phyloP scores from a whole-genome alignment of 805 yeast species.

The Tetrapisispora fleetii region DNA sequence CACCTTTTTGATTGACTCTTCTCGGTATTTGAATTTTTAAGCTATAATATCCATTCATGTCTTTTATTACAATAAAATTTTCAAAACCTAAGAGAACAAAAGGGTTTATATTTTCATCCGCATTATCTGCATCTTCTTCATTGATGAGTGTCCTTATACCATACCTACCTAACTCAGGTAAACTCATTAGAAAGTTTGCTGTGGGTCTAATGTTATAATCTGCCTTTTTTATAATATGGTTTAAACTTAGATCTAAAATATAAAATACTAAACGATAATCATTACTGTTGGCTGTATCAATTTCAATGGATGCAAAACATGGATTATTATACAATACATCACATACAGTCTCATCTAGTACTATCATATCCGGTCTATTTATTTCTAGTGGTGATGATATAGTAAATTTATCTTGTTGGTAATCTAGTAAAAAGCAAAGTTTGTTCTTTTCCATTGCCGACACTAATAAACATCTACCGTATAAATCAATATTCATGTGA shows the following conservation, averaged over 20 bases:
- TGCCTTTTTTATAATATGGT: slow-evolving; percentile 52
- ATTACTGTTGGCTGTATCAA: slow-evolving; percentile 36
- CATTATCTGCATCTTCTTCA: slow-evolving; percentile 32
- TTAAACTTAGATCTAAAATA: slow-evolving; percentile 78
- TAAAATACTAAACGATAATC: slow-evolving; percentile 48
- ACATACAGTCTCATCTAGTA: slow-evolving; percentile 46
- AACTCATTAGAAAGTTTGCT: slow-evolving; percentile 46
- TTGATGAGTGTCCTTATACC: slow-evolving; percentile 9
- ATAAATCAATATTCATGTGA: slow-evolving; percentile 59
- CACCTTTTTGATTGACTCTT: slow-evolving; percentile 23
- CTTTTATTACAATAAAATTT: slow-evolving; percentile 43
- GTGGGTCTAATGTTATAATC: slow-evolving; percentile 28
- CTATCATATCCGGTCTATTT: slow-evolving; percentile 38
- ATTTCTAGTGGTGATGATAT: slow-evolving; percentile 73
- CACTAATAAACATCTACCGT: slow-evolving; percentile 57
- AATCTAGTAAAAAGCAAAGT: slow-evolving; percentile 54
- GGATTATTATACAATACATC: slow-evolving; percentile 82
- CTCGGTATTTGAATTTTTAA: slow-evolving; percentile 47
- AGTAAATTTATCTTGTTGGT: slow-evolving; percentile 39
- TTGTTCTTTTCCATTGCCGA: slow-evolving; percentile 68
- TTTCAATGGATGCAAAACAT: slow-evolving; percentile 69
- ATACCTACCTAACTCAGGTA: slow-evolving; percentile 42
- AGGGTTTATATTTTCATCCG: slow-evolving; percentile 46
- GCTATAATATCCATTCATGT: slow-evolving; percentile 29
- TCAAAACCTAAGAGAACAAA: slow-evolving; percentile 47